Evolutionary conservation across 1,284 basidiomycete species (phyloP).

Genomic region (Malassezia psittaci): DNA sequence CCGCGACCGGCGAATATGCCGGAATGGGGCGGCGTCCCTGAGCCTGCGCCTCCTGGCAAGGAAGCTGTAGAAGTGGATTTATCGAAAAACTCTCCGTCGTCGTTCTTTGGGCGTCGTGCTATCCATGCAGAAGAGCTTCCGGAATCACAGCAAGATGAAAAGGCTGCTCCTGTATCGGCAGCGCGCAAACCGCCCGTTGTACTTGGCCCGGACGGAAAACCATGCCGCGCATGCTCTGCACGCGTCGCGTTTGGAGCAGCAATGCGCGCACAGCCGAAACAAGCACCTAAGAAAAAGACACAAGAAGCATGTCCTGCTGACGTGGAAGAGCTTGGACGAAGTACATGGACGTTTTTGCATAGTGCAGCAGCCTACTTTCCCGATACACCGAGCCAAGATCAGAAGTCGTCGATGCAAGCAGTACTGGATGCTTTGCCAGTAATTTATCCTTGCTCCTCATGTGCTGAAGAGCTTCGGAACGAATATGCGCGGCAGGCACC

Average conservation of each 20-base stretch:
- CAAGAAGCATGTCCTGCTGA: conserved; percentile 35
- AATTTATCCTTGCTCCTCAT: conserved; percentile 40
- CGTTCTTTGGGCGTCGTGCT: conserved; percentile 11
- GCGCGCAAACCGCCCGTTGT: conserved; percentile 21
- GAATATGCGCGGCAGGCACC: conserved; percentile 26
- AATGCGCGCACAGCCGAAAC: conserved; percentile 22
- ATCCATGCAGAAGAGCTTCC: conserved; percentile 14
- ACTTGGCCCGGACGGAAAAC: conserved; percentile 44
- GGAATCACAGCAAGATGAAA: background rate
- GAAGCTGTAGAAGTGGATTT: conserved; percentile 13
- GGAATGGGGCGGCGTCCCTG: conserved; percentile 72
- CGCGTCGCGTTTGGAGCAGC: conserved; percentile 40
- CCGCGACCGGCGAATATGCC: conserved; percentile 68
- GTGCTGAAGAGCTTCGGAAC: conserved; percentile 31
- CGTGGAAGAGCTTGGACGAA: conserved; percentile 35
- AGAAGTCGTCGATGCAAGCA: conserved; percentile 31
- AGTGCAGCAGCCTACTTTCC: conserved; percentile 44
- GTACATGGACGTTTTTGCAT: conserved; percentile 43
- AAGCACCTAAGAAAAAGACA: background rate
- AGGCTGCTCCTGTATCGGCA: background rate
- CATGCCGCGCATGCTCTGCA: conserved; percentile 43
- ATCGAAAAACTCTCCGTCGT: conserved; percentile 1
- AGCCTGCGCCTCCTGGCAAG: conserved; percentile 3
- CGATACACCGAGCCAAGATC: conserved; percentile 22
- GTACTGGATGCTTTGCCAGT: conserved; percentile 31